These are phyloP conservation scores for Stephanodiscus triporus DNA, from an alignment of 108 stramenopile genomes.

Conservation along the genomic window DNA sequence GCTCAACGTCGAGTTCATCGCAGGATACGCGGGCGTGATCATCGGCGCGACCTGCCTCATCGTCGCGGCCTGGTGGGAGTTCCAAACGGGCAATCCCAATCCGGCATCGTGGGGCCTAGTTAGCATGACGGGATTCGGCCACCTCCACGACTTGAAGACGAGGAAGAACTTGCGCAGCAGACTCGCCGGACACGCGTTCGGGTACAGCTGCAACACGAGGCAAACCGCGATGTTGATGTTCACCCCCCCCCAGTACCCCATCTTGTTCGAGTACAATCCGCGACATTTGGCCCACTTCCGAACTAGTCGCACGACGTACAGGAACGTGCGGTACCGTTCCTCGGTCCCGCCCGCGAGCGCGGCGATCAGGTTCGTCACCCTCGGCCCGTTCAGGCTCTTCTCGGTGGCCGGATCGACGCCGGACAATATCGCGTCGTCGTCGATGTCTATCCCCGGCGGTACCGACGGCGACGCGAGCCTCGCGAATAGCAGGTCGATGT, in stretches of 20 bases:
- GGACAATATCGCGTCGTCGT: slow-evolving; percentile 91
- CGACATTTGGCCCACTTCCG: slow-evolving; percentile 95
- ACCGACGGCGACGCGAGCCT: slow-evolving; percentile 82
- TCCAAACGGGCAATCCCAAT: slow-evolving; percentile 82
- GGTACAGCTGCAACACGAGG: slow-evolving; percentile 93
- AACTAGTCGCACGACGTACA: slow-evolving; percentile 87
- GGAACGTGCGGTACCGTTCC: slow-evolving; percentile 82
- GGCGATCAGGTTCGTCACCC: slow-evolving; percentile 95
- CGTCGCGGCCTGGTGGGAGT: slow-evolving; percentile 54
- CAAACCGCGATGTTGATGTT: slow-evolving; percentile 98
- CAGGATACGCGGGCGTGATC: slow-evolving; percentile 98
- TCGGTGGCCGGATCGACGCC: slow-evolving; percentile 94
- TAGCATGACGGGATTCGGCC: slow-evolving; percentile 89
- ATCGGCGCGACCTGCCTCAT: slow-evolving; percentile 92
- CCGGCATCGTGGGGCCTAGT: slow-evolving; percentile 88
- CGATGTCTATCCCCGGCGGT: slow-evolving; percentile 89
- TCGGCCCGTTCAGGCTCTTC: slow-evolving; percentile 94
- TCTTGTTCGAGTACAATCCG: slow-evolving; percentile 98
- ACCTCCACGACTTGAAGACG: slow-evolving; percentile 89
- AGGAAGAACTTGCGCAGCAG: slow-evolving; percentile 91
- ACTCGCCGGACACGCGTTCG: slow-evolving; percentile 84
- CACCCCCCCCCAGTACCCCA: slow-evolving; percentile 97
- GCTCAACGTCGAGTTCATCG: slow-evolving; percentile 95
- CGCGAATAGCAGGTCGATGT: slow-evolving; percentile 97
- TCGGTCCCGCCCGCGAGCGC: slow-evolving; percentile 82